Evolutionary conservation across 148 eudicot genomes (phyloP).

Genomic region (Rhododendron mucronatum): DNA sequence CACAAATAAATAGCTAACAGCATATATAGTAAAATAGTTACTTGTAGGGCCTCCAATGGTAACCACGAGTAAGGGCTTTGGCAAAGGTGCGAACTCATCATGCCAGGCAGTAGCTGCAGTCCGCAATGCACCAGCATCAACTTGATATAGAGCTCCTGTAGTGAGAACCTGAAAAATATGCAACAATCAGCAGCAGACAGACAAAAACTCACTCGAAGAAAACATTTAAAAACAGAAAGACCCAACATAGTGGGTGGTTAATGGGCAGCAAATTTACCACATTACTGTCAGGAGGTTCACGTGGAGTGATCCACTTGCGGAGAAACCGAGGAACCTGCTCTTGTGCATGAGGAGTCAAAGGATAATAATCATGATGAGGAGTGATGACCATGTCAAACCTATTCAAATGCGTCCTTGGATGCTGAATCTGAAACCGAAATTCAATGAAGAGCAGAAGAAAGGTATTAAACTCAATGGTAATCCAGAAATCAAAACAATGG

Average conservation of each 20-base stretch:
- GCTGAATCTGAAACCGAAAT: slow-evolving; percentile 70
- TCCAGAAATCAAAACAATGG: not conserved
- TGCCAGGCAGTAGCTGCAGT: slow-evolving; percentile 88
- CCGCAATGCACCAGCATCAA: slow-evolving; percentile 73
- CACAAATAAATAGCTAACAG: not conserved
- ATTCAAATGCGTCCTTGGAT: slow-evolving; percentile 78
- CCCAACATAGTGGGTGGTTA: not conserved
- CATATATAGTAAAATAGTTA: slow-evolving; percentile 21
- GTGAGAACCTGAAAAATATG: slow-evolving; percentile 65
- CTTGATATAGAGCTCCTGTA: slow-evolving; percentile 86
- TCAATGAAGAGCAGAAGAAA: slow-evolving; percentile 13
- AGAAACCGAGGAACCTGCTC: slow-evolving; percentile 79
- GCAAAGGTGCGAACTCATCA: slow-evolving; percentile 78
- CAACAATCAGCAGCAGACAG: slow-evolving; percentile 5
- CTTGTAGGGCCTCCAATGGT: slow-evolving; percentile 96
- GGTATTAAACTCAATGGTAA: not conserved
- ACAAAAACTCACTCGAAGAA: not conserved
- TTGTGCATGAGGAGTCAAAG: slow-evolving; percentile 75
- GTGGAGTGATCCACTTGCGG: slow-evolving; percentile 82
- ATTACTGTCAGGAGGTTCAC: slow-evolving; percentile 72
- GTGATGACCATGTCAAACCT: slow-evolving; percentile 93
- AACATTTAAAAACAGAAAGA: not conserved
- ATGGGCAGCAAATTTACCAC: slow-evolving; percentile 54
- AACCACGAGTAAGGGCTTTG: slow-evolving; percentile 90
- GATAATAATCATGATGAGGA: slow-evolving; percentile 88